Base-by-base conservation (phyloP, 345 rosid species). In the Eucalyptus tenuipes region DNA sequence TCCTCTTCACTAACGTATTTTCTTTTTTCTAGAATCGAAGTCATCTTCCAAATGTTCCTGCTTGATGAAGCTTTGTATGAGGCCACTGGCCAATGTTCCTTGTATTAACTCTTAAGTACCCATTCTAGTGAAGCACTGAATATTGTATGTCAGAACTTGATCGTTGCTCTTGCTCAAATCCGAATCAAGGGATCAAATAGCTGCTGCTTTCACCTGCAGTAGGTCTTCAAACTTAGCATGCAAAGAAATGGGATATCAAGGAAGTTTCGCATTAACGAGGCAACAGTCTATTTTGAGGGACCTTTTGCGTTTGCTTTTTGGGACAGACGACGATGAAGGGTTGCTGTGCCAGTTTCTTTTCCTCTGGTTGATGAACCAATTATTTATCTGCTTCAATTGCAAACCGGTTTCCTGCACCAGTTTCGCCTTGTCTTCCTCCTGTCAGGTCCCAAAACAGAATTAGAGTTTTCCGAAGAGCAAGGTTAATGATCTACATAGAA, bases 391-490 rank as follows among this genome's bases (percentile, higher is more conserved):
- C 91, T 98, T 98, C 90, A 98, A 89, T 87, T 98, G 99, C 92
- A 98, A 89, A 44, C 99, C 99, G 13, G 99, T 98, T 91, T 98
- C 99, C 87, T 97, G 97, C 71, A 98, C 99, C 93, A 98, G 87
- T 87, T 95, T 95, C n/a, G 92, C 96, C 95, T 98, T 98, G 88
- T 98, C 99, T 92, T 98, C 99, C 94, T 98, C 99, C 99, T 98
- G 93, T 85, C 86, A 90, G 88, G 7, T 82, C 27, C 49, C 87
- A 20, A 20, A 75, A 75, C 84, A 75, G 29, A 37, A 75, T 75
- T 40, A 75, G 47, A 75, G 42, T 75, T 44, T 75, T 71, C 81
- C 81, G 10, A 37, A 71, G 45, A 71, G 81, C 45, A 18, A 71
- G 45, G 25, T 33, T 37, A 71, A 71, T 10, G 27, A 71, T 71